Evolutionary conservation across 73 alveolate species (phyloP).

Genomic region (Breviolum minutum): DNA sequence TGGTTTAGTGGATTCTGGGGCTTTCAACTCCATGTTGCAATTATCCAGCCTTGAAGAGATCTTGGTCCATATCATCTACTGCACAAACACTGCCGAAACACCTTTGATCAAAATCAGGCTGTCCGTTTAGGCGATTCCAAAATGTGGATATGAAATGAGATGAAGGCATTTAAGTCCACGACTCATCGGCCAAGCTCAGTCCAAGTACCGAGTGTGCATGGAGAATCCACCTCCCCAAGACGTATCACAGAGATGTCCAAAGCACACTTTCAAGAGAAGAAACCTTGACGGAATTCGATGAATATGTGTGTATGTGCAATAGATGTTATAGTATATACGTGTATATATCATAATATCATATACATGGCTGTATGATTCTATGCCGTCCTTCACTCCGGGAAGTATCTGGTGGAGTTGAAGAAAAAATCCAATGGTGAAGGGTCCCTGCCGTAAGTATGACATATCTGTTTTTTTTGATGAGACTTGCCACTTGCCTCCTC

Average conservation of each 20-base stretch:
- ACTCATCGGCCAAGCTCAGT: background rate
- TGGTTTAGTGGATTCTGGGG: background rate
- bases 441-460: no score
- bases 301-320: background rate
- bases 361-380: background rate
- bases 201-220: background rate
- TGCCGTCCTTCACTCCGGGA: background rate
- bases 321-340: no score
- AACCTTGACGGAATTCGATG: background rate
- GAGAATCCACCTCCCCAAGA: conserved; percentile 1
- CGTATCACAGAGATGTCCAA: no score
- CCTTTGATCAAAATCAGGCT: no score
- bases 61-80: background rate
- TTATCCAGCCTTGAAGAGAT: background rate
- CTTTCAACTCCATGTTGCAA: background rate
- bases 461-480: no score
- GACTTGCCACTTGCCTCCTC: no score
- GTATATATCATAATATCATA: no score
- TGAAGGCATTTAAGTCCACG: background rate
- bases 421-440: no score
- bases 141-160: background rate
- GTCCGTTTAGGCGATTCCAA: no score
- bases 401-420: no score
- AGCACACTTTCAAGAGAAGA: no score
- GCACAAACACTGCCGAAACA: background rate